Percentiles rank a stretch among this genome's conserved stretches.
phyloP scores from a whole-genome alignment of 2,329 filamentous ascomycete species.

The Triangularia setosa region DNA sequence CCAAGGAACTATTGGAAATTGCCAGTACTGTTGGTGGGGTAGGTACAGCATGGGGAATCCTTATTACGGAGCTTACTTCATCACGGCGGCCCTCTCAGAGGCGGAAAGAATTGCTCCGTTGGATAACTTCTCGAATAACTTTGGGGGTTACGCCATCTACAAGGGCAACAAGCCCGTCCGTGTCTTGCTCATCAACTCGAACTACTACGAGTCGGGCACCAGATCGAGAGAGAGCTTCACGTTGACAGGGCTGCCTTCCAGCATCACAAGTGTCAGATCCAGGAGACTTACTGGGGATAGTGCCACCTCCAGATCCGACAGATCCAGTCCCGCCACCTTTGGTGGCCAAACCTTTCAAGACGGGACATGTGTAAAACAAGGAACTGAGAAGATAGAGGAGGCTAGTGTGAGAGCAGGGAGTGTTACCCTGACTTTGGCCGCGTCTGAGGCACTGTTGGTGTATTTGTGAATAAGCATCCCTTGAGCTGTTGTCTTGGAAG shows the following conservation, averaged over 20 bases:
- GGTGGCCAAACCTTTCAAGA: constrained; percentile 45
- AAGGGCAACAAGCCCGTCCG: constrained; percentile 34
- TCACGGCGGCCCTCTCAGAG: constrained; percentile 43
- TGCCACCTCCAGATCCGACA: constrained; percentile 42
- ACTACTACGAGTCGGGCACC: constrained; percentile 35
- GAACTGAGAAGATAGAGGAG: constrained; percentile 38
- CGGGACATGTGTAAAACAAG: constrained; percentile 41
- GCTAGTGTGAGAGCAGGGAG: constrained; percentile 33
- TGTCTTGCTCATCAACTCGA: constrained; percentile 44
- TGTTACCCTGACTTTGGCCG: constrained; percentile 39
- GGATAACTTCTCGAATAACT: constrained; percentile 39
- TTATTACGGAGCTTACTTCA: constrained; percentile 47
- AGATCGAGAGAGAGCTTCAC: constrained; percentile 38
- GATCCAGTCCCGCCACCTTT: constrained; percentile 40
- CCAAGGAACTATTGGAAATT: constrained; percentile 49
- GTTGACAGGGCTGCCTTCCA: constrained; percentile 37
- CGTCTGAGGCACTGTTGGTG: constrained; percentile 46
- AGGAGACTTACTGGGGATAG: constrained; percentile 44
- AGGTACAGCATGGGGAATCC: constrained; percentile 47
- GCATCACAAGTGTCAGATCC: constrained; percentile 32
- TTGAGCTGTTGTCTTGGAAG: too few species aligned
- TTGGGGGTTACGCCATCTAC: constrained; percentile 46
- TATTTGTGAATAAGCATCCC: constrained; percentile 33
- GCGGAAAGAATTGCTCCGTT: constrained; percentile 42
- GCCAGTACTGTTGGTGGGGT: constrained; percentile 47